phyloP scores from a whole-genome alignment of 257 asterid genomes.

The Eucommia ulmoides region DNA sequence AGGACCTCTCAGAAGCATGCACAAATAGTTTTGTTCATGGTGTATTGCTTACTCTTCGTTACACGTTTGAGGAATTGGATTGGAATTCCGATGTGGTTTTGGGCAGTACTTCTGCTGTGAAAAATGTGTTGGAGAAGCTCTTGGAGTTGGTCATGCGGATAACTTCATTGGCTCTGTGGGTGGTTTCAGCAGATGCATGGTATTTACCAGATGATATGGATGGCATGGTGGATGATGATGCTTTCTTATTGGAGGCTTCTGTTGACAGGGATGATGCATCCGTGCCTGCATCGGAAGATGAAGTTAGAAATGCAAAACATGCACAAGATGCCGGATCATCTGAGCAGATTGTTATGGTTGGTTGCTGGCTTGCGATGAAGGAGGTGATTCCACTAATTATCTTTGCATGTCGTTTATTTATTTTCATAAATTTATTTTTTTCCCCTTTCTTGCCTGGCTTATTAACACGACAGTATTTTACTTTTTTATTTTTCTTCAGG shows the following conservation, averaged over 20 bases:
- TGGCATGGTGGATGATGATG: slow-evolving; percentile 52
- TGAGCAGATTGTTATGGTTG: slow-evolving; percentile 90
- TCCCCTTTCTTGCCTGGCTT: not conserved
- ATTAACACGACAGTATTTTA: not conserved
- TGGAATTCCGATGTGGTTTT: slow-evolving; percentile 49
- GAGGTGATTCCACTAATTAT: slow-evolving; percentile 40
- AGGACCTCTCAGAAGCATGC: slow-evolving; percentile 79
- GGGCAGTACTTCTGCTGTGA: slow-evolving; percentile 37
- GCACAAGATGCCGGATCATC: slow-evolving; percentile 37
- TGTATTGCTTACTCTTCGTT: slow-evolving; percentile 75
- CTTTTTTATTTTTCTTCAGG: slow-evolving; percentile 29
- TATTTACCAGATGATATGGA: slow-evolving; percentile 77
- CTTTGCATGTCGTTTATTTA: slow-evolving; percentile 3
- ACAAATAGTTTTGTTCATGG: slow-evolving; percentile 91
- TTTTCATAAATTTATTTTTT: not conserved
- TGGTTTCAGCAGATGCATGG: slow-evolving; percentile 89
- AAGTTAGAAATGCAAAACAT: slow-evolving; percentile 20
- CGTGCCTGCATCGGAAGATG: slow-evolving; percentile 22
- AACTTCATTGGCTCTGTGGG: slow-evolving; percentile 92
- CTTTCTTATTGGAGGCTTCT: slow-evolving; percentile 28
- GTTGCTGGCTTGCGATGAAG: slow-evolving; percentile 99
- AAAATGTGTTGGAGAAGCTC: slow-evolving; percentile 50
- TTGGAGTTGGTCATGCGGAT: slow-evolving; percentile 75
- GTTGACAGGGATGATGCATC: slow-evolving; percentile 32
- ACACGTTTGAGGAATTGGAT: slow-evolving; percentile 90